Evolutionary conservation across 2,329 filamentous ascomycete genomes (phyloP), one percentile per base, ranked within the genome.

Genomic region (Trichoderma sp.): DNA sequence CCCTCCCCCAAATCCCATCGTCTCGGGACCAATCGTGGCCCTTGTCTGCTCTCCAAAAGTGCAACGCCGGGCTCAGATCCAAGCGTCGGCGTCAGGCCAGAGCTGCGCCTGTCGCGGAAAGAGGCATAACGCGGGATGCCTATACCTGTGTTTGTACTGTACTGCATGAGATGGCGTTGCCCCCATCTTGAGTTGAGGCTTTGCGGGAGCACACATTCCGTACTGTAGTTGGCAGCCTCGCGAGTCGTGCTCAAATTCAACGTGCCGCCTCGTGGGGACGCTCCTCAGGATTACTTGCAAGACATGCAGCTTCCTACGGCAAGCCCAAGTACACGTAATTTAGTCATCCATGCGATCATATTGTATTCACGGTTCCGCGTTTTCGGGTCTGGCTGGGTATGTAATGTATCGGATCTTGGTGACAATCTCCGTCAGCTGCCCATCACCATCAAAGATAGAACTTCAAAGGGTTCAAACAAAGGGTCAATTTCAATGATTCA

Each of bases 21-120:
- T 14, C 59, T 35, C 18, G 68, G 68, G 68, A 71, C 68, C 59
- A 71, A 71, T 71, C 68, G 68, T 27, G 68, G 24, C 59, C 59
- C 59, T 71, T 63, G 68, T 63, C 38, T 21, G n/a, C 56, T 71
- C 31, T 50, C 68, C 68, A 50, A 71, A 50, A 63, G 68, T 62
- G 68, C 59, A 71, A 33, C 68, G 68, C n/a, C 59, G 11, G 18
- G 14, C 38, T 27, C 68, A 50, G 33, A 62, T 29, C 68, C 33
- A 62, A 29, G 53, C 66, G 50, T 69, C 31, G 33, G 33, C 35
- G 31, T 45, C 67, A 71, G 24, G 67, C 53, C 24, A 38, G 33
- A 45, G 67, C 50, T 62, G 53, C 53, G 33, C 33, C 66, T 27
- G 29, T n/a, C 50, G 31, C 50, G 50, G 38, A 59, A 38, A 60